Base-by-base conservation (phyloP, 148 eudicot genomes). In the Drosera capensis region DNA sequence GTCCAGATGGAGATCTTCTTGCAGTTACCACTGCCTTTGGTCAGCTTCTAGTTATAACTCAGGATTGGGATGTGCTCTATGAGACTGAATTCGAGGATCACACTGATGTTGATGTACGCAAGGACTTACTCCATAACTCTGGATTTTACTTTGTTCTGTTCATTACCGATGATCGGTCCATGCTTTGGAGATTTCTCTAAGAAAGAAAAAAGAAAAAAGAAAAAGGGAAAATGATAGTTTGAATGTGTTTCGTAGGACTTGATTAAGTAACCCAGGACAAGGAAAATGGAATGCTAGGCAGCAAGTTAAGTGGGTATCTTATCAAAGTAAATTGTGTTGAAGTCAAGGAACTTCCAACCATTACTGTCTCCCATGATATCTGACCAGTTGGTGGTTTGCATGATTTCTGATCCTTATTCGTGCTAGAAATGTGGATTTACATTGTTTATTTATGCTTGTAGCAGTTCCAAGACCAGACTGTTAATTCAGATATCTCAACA, bases 1-100 rank as follows among this genome's bases (percentile, higher is more conserved):
- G 97, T 64, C 97, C 97, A 19, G 95, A 90, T 62, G 97, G 97
- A 30, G 95, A 84, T 70, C 68, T 90, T 58, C 87, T 84, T 46
- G 84, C 78, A 24, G 68, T 90, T 46, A 63, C 82, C 26, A 78
- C 95, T 54, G 95, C 93, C 52, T 69, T 75, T 31, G 82, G 95
- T 42, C 87, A 90, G 71, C 59, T 84, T 35, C 61, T 90, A 40
- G 80, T 90, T 45, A 80, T 90, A 83, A 84, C 92, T 67, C 87
- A 71, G 64, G 97, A 75, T 63, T 90, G 95, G 97, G 97, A 90
- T 30, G 59, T 90, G 58, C 43, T 90, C 49, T 78, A 78, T 41
- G 97, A 90, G 76, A 70, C 70, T 45, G 54, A 73, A 40, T 71
- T 78, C 22, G 93, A 84, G 59, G 85, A 84, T 36, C 59, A 49